A percentile compares a stretch with the other conserved stretches of the same genome.
These are phyloP conservation scores for Corallochytrium limacisporum DNA, from an alignment of 78 protist species.

Conservation along the genomic window DNA sequence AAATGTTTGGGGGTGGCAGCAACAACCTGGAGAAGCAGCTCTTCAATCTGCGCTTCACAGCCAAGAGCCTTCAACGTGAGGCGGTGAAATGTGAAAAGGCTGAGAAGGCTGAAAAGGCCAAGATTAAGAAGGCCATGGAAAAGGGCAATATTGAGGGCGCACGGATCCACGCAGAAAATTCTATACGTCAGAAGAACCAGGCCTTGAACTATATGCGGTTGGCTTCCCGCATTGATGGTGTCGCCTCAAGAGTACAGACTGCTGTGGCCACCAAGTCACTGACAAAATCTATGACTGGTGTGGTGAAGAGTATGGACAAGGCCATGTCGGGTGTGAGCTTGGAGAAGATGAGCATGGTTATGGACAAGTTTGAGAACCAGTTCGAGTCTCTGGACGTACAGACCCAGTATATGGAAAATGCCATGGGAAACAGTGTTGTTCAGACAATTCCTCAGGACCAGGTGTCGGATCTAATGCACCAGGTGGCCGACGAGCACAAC, in stretches of 20 bases:
- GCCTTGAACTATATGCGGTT: conserved; percentile 65
- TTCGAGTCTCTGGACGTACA: conserved; percentile 78
- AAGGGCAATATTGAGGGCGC: conserved; percentile 87
- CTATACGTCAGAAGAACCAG: conserved; percentile 80
- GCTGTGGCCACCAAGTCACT: conserved; percentile 72
- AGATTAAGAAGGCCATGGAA: conserved; percentile 76
- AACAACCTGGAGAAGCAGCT: not conserved
- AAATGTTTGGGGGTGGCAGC: not conserved
- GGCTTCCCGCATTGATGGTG: conserved; percentile 78
- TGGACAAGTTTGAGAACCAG: conserved; percentile 84
- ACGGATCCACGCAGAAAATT: conserved; percentile 84
- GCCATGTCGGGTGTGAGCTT: conserved; percentile 67
- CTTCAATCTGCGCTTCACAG: not conserved
- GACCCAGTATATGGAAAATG: conserved; percentile 48
- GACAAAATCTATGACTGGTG: conserved; percentile 44
- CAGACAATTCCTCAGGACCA: conserved; percentile 70
- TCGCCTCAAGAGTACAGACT: conserved; percentile 72
- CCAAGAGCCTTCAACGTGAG: conserved; percentile 23
- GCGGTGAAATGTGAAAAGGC: conserved; percentile 33
- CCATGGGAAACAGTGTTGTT: conserved; percentile 61
- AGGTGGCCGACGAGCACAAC: conserved; percentile 86
- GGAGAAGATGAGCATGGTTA: conserved; percentile 54
- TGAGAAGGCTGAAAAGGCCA: conserved; percentile 20
- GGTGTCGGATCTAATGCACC: conserved; percentile 58
- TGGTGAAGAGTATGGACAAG: conserved; percentile 67